Conservation (phyloP, 225 moss, liverwort and hornwort genomes). For the Ulota crispa region DNA sequence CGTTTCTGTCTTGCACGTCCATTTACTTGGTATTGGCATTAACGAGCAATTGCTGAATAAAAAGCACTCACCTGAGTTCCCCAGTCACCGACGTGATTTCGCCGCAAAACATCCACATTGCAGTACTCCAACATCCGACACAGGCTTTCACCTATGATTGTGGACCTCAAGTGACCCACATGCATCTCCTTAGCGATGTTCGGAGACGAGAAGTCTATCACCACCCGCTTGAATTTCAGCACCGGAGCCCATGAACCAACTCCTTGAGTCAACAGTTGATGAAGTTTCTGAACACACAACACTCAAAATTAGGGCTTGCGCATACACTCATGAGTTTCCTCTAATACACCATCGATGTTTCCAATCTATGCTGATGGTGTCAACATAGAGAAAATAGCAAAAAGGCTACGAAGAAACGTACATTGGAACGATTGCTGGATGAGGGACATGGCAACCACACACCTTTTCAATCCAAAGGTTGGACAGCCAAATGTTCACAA, state of each 20-base stretch:
- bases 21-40: background rate
- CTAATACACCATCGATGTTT: too few relatives aligned
- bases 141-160: constrained; percentile 84
- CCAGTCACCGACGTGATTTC: constrained; percentile 97
- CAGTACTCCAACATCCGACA: constrained; percentile 77
- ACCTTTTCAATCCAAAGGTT: constrained; percentile 72
- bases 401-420: background rate
- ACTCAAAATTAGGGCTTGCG: background rate
- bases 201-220: constrained; percentile 90
- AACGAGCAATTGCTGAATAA: background rate
- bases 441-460: too few relatives aligned
- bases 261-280: constrained; percentile 62
- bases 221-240: constrained; percentile 53
- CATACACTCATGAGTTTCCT: background rate
- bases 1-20: too few relatives aligned
- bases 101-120: constrained; percentile 68
- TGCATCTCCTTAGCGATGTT: constrained; percentile 99
- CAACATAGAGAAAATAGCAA: too few relatives aligned
- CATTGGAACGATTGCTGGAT: background rate
- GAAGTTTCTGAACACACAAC: constrained; percentile 52
- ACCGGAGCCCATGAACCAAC: constrained; percentile 68
- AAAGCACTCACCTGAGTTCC: constrained; percentile 62
- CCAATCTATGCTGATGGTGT: too few relatives aligned
- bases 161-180: constrained; percentile 89
- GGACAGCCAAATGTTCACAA: constrained; percentile 68